Evolutionary conservation across 2,329 filamentous ascomycete species (phyloP).

Genomic region (Diaporthe vexans): DNA sequence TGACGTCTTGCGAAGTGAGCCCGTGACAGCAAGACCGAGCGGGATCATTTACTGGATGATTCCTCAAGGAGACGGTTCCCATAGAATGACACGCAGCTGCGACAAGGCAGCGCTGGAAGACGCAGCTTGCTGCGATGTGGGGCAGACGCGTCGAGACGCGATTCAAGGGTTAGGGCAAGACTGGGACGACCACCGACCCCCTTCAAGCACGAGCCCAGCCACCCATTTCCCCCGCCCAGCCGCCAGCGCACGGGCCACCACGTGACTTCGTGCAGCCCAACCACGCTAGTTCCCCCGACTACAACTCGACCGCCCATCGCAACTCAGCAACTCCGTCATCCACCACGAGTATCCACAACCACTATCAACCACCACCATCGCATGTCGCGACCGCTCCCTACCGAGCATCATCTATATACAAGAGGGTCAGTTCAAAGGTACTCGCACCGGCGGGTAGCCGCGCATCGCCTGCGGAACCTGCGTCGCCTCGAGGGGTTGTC

Average conservation of each 20-base stretch:
- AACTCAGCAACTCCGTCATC: not conserved
- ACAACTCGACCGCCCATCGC: not conserved
- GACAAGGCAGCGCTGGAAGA: too few relatives aligned
- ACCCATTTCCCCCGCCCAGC: not conserved
- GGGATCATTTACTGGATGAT: too few relatives aligned
- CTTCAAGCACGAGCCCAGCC: not conserved
- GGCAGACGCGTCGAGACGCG: not conserved
- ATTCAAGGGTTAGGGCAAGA: not conserved
- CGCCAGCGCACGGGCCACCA: not conserved
- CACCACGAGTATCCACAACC: not conserved
- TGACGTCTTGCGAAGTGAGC: too few relatives aligned
- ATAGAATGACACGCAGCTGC: too few relatives aligned
- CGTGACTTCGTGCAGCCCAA: not conserved
- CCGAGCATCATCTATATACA: not conserved
- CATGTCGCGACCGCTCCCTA: slow-evolving; percentile 5
- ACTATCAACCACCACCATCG: not conserved
- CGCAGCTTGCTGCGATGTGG: not conserved
- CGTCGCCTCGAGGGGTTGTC: slow-evolving; percentile 28
- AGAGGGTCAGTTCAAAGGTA: slow-evolving; percentile 40
- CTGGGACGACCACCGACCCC: not conserved
- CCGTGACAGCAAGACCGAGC: too few relatives aligned
- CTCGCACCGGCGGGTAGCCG: slow-evolving; percentile 36
- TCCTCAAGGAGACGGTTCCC: too few relatives aligned
- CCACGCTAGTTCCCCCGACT: not conserved
- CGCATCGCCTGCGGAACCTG: slow-evolving; percentile 24